Evolutionary conservation across 2,329 filamentous ascomycete genomes (phyloP).

Genomic region (Lasiodiplodia citricola): DNA sequence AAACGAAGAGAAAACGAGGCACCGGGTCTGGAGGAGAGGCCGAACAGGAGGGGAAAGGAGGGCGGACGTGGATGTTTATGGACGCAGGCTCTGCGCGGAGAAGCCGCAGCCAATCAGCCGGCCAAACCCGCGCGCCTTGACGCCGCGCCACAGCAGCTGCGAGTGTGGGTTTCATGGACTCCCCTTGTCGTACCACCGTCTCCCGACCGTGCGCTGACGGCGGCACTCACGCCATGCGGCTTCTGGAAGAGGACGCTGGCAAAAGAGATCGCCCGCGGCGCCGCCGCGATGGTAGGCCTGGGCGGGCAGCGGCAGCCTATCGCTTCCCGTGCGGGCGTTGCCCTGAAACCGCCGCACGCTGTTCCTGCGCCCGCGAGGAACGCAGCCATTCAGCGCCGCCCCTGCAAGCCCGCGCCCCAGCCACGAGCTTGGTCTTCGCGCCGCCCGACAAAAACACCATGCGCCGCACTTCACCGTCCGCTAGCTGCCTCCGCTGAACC

Average conservation of each 20-base stretch:
- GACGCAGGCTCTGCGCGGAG: constrained; percentile 14
- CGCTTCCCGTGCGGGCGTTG: not conserved
- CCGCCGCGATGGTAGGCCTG: constrained; percentile 12
- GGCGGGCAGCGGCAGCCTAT: not conserved
- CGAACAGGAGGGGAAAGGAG: constrained; percentile 22
- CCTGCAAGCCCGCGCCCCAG: not conserved
- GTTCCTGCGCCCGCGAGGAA: constrained; percentile 5
- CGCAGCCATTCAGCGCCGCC: not conserved
- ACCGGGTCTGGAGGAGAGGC: constrained; percentile 18
- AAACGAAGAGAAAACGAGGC: constrained; percentile 15
- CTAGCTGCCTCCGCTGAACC: not conserved
- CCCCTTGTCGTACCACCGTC: constrained; percentile 22
- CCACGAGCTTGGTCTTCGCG: not conserved
- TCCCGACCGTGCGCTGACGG: constrained; percentile 12
- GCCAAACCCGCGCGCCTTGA: constrained; percentile 17
- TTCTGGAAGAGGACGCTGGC: constrained; percentile 11
- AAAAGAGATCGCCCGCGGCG: not conserved
- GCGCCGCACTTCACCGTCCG: not conserved
- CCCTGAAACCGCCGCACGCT: constrained; percentile 3
- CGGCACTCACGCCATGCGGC: constrained; percentile 15
- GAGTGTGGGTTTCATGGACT: constrained; percentile 13
- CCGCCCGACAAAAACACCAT: not conserved
- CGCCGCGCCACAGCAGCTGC: constrained; percentile 19
- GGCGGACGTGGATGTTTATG: constrained; percentile 19
- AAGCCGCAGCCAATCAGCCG: constrained; percentile 20